These are phyloP conservation scores for Plasmodium gaboni DNA, from an alignment of 169 alveolate species.

Conservation along the genomic window DNA sequence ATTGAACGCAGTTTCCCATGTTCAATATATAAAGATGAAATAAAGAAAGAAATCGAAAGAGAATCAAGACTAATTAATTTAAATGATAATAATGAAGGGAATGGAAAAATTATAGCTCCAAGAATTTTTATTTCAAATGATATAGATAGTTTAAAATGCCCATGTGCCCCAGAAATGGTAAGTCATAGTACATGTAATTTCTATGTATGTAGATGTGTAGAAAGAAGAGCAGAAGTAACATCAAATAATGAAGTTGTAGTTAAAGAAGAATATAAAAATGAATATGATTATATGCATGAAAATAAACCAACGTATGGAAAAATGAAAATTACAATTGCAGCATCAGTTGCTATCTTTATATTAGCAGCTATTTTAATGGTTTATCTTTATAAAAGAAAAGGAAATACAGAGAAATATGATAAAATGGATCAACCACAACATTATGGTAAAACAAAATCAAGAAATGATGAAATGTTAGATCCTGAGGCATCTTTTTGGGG, in stretches of 20 bases:
- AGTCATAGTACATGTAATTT: constrained; percentile 29
- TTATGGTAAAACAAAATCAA: constrained; percentile 33
- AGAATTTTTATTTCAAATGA: constrained; percentile 76
- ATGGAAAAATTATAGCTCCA: constrained; percentile 34
- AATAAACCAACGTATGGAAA: neutral
- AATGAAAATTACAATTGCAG: constrained; percentile 18
- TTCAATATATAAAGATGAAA: constrained; percentile 74
- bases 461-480: constrained; percentile 68
- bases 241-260: constrained; percentile 40
- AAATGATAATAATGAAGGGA: neutral
- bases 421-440: constrained; percentile 48
- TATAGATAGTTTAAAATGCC: constrained; percentile 44
- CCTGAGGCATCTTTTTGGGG: constrained; percentile 78
- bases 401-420: constrained; percentile 24
- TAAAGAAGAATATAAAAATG: constrained; percentile 28
- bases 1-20: constrained; percentile 82
- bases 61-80: constrained; percentile 1
- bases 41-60: constrained; percentile 15
- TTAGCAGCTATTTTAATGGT: constrained; percentile 6
- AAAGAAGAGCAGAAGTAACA: constrained; percentile 28
- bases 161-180: constrained; percentile 43
- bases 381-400: constrained; percentile 25
- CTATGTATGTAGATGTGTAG: constrained; percentile 61
- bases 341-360: neutral
- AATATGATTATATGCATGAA: neutral